A percentile compares a stretch with the other conserved stretches of the same genome.
phyloP scores from a whole-genome alignment of 1,284 basidiomycete genomes.

The Pseudozyma sp. region DNA sequence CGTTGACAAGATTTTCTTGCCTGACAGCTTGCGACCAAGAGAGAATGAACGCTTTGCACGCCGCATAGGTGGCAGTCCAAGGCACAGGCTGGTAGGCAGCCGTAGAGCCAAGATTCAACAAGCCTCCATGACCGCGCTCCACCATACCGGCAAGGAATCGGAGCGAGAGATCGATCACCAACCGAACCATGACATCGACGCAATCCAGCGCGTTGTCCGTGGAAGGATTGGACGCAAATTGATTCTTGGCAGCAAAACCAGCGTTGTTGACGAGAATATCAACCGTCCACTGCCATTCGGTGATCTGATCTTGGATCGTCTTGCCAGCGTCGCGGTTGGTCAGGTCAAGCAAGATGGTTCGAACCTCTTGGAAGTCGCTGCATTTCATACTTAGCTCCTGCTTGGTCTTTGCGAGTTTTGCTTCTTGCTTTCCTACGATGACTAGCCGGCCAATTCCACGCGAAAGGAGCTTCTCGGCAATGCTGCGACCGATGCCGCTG shows the following conservation, averaged over 20 bases:
- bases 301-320: neutral
- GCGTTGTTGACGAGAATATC: neutral
- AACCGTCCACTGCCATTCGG: neutral
- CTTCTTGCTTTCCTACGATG: constrained; percentile 1
- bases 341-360: neutral
- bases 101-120: constrained; percentile 6
- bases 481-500: neutral
- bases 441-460: neutral
- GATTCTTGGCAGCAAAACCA: neutral
- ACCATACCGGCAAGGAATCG: constrained; percentile 3
- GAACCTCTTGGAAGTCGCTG: neutral
- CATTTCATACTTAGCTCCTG: neutral
- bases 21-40: constrained; percentile 8
- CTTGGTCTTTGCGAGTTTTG: neutral
- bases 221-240: neutral
- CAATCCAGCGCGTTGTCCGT: neutral
- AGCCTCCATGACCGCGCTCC: neutral
- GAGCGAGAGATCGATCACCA: constrained; percentile 2
- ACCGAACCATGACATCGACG: neutral
- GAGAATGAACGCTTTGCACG: constrained; percentile 11
- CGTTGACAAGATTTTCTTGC: neutral
- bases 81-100: constrained; percentile 6
- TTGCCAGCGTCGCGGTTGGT: neutral
- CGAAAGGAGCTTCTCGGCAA: neutral
- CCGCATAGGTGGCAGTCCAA: constrained; percentile 7